These are phyloP conservation scores for Plasmodium vinckei DNA, from an alignment of 169 alveolate genomes.

Conservation along the genomic window DNA sequence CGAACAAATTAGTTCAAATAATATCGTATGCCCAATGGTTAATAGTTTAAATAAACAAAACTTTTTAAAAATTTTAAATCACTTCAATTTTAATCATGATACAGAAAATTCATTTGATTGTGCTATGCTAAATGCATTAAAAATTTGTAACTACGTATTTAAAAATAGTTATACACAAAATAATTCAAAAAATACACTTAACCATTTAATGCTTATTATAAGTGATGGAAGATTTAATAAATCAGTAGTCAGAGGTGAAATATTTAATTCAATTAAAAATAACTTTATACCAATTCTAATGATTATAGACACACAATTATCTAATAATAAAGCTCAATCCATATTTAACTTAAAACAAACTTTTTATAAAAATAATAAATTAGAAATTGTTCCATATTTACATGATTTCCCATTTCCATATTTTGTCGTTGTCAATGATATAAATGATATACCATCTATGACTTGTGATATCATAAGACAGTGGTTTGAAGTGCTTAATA, in stretches of 20 bases:
- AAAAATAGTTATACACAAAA: conserved; percentile 19
- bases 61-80: conserved; percentile 78
- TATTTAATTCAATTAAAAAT: conserved; percentile 89
- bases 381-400: conserved; percentile 92
- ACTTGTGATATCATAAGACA: conserved; percentile 90
- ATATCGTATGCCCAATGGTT: conserved; percentile 71
- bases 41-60: conserved; percentile 65
- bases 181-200: conserved; percentile 77
- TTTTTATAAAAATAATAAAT: conserved; percentile 88
- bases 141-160: conserved; percentile 84
- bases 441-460: conserved; percentile 85
- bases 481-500: conserved; percentile 77
- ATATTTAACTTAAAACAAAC: conserved; percentile 89
- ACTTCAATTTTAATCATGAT: conserved; percentile 87
- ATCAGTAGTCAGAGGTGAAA: conserved; percentile 90
- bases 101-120: conserved; percentile 78
- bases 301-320: conserved; percentile 87
- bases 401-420: conserved; percentile 97
- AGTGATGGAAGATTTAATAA: conserved; percentile 99
- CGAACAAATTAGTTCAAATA: conserved; percentile 73
- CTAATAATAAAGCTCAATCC: conserved; percentile 83
- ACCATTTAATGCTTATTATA: conserved; percentile 92
- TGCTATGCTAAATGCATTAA: conserved; percentile 88
- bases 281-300: conserved; percentile 91
- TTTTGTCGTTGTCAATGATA: conserved; percentile 94